These are phyloP conservation scores for Boletus patriciae DNA, from an alignment of 768 basidiomycete genomes.

Conservation along the genomic window DNA sequence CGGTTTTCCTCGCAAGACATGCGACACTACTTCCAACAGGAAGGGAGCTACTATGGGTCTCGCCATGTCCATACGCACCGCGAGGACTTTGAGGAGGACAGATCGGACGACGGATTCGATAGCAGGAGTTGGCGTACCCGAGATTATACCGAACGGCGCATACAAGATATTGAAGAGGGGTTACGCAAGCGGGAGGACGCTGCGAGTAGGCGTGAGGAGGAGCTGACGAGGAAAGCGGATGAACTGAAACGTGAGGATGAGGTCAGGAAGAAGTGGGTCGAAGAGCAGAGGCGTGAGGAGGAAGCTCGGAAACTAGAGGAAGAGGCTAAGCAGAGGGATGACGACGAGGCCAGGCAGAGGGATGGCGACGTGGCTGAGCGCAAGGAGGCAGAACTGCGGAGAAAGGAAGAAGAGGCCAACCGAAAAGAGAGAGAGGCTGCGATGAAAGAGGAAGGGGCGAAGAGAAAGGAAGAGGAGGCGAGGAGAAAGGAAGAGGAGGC, in stretches of 20 bases:
- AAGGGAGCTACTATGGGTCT: constrained; percentile 7
- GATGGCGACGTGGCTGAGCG: constrained; percentile 27
- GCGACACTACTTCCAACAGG: constrained; percentile 26
- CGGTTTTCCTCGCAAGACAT: constrained; percentile 35
- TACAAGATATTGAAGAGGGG: constrained; percentile 35
- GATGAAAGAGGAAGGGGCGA: constrained; percentile 28
- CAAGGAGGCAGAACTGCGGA: constrained; percentile 30
- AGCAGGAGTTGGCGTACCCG: constrained; percentile 29
- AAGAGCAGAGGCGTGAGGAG: constrained; percentile 33
- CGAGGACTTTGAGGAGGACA: constrained; percentile 33
- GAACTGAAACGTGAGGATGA: constrained; percentile 35
- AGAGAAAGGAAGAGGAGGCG: constrained; percentile 27
- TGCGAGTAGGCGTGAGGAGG: constrained; percentile 34
- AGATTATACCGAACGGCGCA: constrained; percentile 33
- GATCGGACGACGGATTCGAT: constrained; percentile 34
- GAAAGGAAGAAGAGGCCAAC: constrained; percentile 34
- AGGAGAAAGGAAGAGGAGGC: constrained; percentile 34
- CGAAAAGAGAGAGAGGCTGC: constrained; percentile 30
- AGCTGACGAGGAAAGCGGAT: constrained; percentile 36
- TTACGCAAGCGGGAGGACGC: constrained; percentile 36
- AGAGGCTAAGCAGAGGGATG: constrained; percentile 26
- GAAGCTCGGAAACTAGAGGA: constrained; percentile 25
- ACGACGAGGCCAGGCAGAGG: constrained; percentile 25
- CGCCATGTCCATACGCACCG: constrained; percentile 28
- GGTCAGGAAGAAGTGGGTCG: constrained; percentile 25